These are phyloP conservation scores for Hypericum androsaemum DNA, from an alignment of 345 rosid genomes.

Conservation along the genomic window DNA sequence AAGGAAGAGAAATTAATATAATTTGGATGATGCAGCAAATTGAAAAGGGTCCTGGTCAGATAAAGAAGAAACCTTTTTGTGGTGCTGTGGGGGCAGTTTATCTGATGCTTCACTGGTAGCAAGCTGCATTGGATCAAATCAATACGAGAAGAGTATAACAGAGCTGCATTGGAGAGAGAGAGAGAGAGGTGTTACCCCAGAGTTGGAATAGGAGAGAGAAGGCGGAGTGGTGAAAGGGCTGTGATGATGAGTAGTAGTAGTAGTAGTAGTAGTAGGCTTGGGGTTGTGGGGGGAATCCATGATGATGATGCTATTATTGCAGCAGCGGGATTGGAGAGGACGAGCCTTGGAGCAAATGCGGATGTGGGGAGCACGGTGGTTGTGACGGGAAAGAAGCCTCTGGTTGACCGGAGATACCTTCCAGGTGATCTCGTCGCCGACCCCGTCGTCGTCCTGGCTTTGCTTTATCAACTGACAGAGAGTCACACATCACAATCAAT, in stretches of 20 bases:
- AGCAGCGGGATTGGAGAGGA: constrained; percentile 39
- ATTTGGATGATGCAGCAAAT: neutral
- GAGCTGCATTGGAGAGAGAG: neutral
- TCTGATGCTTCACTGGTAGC: constrained; percentile 33
- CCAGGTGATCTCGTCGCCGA: constrained; percentile 69
- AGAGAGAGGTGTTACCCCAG: constrained; percentile 37
- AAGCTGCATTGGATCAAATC: constrained; percentile 30
- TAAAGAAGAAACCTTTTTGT: constrained; percentile 57
- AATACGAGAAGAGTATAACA: neutral
- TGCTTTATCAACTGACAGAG: constrained; percentile 59
- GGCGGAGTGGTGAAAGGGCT: constrained; percentile 96
- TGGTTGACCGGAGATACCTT: constrained; percentile 86
- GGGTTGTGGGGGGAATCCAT: no score
- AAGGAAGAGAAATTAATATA: constrained; percentile 8
- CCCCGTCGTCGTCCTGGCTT: constrained; percentile 87
- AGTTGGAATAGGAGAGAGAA: constrained; percentile 49
- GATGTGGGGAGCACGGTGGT: constrained; percentile 41
- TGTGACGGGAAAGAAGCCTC: constrained; percentile 62
- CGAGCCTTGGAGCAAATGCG: constrained; percentile 36
- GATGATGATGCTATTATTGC: constrained; percentile 7
- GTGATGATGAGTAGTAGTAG: constrained; percentile 32
- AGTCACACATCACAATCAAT: neutral
- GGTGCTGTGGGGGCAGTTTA: constrained; percentile 39
- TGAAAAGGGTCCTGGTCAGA: neutral
- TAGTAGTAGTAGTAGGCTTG: no score